Evolutionary conservation across 768 basidiomycete genomes (phyloP), one percentile per base, ranked within the genome.

Genomic region (Collybia sp.): DNA sequence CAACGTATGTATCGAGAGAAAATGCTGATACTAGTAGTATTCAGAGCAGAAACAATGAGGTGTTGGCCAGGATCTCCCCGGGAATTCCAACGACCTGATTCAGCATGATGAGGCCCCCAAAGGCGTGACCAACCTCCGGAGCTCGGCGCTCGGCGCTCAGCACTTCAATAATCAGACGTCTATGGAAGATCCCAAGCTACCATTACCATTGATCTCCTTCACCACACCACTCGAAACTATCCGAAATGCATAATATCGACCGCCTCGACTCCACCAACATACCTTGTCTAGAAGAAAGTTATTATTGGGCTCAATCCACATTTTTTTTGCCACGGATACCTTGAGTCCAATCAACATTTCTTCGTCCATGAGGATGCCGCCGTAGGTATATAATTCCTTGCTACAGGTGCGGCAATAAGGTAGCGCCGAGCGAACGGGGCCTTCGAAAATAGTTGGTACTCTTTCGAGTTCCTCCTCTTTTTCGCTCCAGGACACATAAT

Each of bases 1-100:
- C n/a, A n/a, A n/a, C n/a, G n/a, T n/a, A n/a, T n/a, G n/a, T n/a
- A n/a, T 34, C 33, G 10, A 34, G 33, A 34, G 15, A 34, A 34
- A 34, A 34, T 34, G 33, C 33, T 15, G 33, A 34, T 34, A 34
- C 10, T 10, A n/a, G n/a, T n/a, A n/a, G n/a, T n/a, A n/a, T n/a
- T n/a, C 33, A 34, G 12, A 59, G 46, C 2, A 70, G 56, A 16
- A 54, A 44, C 20, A 45, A 54, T 13, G 70, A 49, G 12, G 65
- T 66, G 11, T 51, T 51, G 31, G 57, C 45, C 18, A 70, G 31
- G 12, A 69, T 53, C 42, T 70, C 69, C 13, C 53, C 39, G 5
- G 66, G 68, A 1, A 68, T 55, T 33, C 62, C 51, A 9, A 60
- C 46, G 5, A 67, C 44, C 6, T 4, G 35, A 37, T 25, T 25